These are phyloP conservation scores for Chlorella sp. DNA, from an alignment of 139 green algal genomes.

Conservation along the genomic window DNA sequence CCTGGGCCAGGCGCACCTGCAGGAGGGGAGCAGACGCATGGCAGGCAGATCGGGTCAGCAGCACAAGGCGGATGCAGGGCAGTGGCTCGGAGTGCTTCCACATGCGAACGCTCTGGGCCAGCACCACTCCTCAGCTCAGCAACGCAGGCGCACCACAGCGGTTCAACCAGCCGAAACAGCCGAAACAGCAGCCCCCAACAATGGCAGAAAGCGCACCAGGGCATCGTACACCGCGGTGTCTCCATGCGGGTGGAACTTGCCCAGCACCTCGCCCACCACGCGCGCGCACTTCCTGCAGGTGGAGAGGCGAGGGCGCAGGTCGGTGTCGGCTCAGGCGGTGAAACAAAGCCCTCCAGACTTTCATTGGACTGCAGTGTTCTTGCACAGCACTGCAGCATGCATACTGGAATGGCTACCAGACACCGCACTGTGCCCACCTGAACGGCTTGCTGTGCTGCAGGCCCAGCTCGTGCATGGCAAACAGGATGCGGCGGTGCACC, in stretches of 20 bases:
- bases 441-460: slow-evolving; percentile 81
- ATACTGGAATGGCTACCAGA: slow-evolving; percentile 59
- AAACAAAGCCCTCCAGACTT: too few species aligned
- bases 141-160: too few species aligned
- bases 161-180: too few species aligned
- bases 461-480: slow-evolving; percentile 96
- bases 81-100: too few species aligned
- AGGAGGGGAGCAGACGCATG: too few species aligned
- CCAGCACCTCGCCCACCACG: slow-evolving; percentile 98
- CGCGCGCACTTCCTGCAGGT: slow-evolving; percentile 88
- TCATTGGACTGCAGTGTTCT: neutral
- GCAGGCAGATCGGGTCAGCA: too few species aligned
- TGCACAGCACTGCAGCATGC: slow-evolving; percentile 1
- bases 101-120: too few species aligned
- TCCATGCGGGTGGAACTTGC: slow-evolving; percentile 98
- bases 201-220: slow-evolving; percentile 61
- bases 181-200: too few species aligned
- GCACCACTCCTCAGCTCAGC: too few species aligned
- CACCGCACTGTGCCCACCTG: slow-evolving; percentile 29
- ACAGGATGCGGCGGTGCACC: slow-evolving; percentile 97
- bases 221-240: slow-evolving; percentile 94
- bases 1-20: slow-evolving; percentile 87
- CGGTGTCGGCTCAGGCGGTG: too few species aligned
- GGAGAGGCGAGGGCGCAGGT: neutral
- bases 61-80: too few species aligned